Evolutionary conservation across 2,329 filamentous ascomycete species (phyloP).

Genomic region (Exophiala spinifera): DNA sequence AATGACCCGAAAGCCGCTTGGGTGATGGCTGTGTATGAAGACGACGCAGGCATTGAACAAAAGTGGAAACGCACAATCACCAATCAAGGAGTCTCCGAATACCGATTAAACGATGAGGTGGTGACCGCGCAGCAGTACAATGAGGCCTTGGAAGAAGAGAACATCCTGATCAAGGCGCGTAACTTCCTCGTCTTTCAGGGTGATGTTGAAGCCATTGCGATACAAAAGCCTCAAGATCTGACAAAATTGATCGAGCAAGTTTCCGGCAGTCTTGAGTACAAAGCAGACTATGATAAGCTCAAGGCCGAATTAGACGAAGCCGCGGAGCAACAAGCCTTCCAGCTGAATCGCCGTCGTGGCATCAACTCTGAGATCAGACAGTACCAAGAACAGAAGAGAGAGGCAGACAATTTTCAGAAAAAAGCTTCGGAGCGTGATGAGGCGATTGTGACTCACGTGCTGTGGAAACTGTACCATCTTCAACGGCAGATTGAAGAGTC

Average conservation of each 20-base stretch:
- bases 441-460: slow-evolving; percentile 85
- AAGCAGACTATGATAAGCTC: slow-evolving; percentile 87
- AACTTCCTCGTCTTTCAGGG: slow-evolving; percentile 99
- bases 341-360: slow-evolving; percentile 81
- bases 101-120: slow-evolving; percentile 88
- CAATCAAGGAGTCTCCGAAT: slow-evolving; percentile 82
- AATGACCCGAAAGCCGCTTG: slow-evolving; percentile 90
- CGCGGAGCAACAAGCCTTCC: slow-evolving; percentile 81
- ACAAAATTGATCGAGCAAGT: slow-evolving; percentile 96
- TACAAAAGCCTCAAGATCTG: slow-evolving; percentile 88
- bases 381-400: slow-evolving; percentile 93
- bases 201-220: slow-evolving; percentile 94
- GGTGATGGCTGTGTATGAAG: slow-evolving; percentile 99
- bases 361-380: slow-evolving; percentile 98
- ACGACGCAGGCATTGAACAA: slow-evolving; percentile 92
- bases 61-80: slow-evolving; percentile 96
- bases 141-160: slow-evolving; percentile 83
- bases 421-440: slow-evolving; percentile 89
- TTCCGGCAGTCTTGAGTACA: slow-evolving; percentile 91
- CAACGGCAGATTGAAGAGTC: slow-evolving; percentile 92
- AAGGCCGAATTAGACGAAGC: slow-evolving; percentile 83
- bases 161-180: slow-evolving; percentile 94
- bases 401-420: slow-evolving; percentile 87
- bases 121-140: slow-evolving; percentile 93
- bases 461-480: slow-evolving; percentile 97